Evolutionary conservation across 2,329 filamentous ascomycete genomes (phyloP), one percentile per base, ranked within the genome.

Genomic region (Colletotrichum lentis): DNA sequence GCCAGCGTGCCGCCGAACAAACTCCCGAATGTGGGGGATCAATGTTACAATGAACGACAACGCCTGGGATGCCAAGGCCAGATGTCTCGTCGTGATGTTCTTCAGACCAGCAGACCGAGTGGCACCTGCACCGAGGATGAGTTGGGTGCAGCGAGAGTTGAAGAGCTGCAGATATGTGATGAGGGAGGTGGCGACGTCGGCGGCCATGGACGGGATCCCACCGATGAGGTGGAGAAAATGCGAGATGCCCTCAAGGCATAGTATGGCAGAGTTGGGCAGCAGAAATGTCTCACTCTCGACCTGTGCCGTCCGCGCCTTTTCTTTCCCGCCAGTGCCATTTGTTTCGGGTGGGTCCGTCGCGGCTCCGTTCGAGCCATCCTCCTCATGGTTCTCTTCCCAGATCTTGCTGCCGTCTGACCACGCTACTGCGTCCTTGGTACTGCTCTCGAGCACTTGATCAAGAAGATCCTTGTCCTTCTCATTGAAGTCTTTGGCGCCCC

Each of bases 31-130:
- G 76, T 98, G 94, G 0, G 96, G 95, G 5, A 97, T 90, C 1
- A 98, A 83, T 0, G 93, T 89, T 27, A 94, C 91, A 53, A 97
- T 89, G 77, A 99, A 97, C 52, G 91, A 91, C 22, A 98, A 81
- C 0, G 94, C 92, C 77, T 97, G 95, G 0, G 92, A 94, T 2
- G 96, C 94, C 20, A 98, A 88, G 0, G 96, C 94, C 1, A 99
- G 86, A 79, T 99, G 95, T 74, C 96, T 96, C 0, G 96, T 97
- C 0, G 93, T 97, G 77, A 99, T 99, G 75, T 97, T 97, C 77
- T 94, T 97, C 22, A 99, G 83, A 0, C 95, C 95, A 1, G 94
- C 96, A 27, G 91, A 94, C 43, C 89, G 86, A 5, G 93, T 97
- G 4, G 96, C 96, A 5, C 96, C 96, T 1, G 96, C 96, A 1